A percentile compares a stretch with the other conserved stretches of the same genome.
Conservation (phyloP, 2,329 filamentous ascomycete genomes). For the Neonectria hederae region DNA sequence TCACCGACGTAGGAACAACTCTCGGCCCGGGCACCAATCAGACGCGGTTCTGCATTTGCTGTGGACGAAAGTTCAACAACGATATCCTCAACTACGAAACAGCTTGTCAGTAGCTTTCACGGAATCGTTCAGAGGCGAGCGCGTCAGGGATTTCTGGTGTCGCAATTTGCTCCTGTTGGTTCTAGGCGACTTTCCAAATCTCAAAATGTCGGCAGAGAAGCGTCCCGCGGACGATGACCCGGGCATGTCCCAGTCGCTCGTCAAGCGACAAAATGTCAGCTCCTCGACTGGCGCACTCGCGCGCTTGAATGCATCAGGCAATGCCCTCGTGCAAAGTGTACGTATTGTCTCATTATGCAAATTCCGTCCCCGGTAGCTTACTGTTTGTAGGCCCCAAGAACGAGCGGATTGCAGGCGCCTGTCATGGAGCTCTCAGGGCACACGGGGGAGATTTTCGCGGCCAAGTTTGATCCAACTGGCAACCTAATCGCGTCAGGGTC, state of each 20-base stretch:
- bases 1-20: constrained; percentile 46
- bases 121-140: constrained; percentile 10
- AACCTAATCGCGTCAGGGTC: constrained; percentile 92
- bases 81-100: constrained; percentile 23
- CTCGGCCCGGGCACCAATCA: constrained; percentile 49
- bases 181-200: background rate
- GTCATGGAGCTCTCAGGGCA: constrained; percentile 92
- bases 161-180: background rate
- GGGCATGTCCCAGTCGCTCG: constrained; percentile 79
- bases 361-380: constrained; percentile 22
- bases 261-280: constrained; percentile 85
- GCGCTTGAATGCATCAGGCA: constrained; percentile 60
- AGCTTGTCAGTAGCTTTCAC: constrained; percentile 24
- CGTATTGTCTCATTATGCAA: constrained; percentile 33
- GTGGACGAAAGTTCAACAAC: constrained; percentile 31
- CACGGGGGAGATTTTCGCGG: constrained; percentile 88
- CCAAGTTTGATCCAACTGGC: constrained; percentile 88
- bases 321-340: constrained; percentile 62
- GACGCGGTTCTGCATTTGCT: constrained; percentile 28
- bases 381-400: constrained; percentile 72
- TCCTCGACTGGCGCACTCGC: constrained; percentile 59
- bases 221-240: constrained; percentile 88
- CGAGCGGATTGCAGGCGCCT: constrained; percentile 85
- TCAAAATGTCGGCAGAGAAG: constrained; percentile 88
- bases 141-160: constrained; percentile 22